phyloP scores from a whole-genome alignment of 2,329 filamentous ascomycete species.

The Colletotrichum chlorophyti region DNA sequence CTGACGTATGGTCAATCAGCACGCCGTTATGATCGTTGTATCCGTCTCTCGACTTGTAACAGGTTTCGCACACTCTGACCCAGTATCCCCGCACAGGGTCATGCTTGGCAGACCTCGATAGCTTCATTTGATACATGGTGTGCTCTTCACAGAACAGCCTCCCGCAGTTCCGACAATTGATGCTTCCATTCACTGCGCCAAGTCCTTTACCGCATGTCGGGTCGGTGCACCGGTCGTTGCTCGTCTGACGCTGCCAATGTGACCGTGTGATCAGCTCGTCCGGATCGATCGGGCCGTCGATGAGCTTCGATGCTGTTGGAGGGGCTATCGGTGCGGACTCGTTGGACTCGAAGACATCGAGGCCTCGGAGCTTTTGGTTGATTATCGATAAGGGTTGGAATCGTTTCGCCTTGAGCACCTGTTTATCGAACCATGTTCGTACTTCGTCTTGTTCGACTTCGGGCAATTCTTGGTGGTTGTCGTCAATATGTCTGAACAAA shows the following conservation, averaged over 20 bases:
- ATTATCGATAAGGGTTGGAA: conserved; percentile 91
- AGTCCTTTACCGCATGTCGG: conserved; percentile 83
- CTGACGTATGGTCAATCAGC: conserved; percentile 73
- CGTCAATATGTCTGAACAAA: conserved; percentile 70
- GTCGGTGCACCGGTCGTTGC: conserved; percentile 84
- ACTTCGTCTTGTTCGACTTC: conserved; percentile 91
- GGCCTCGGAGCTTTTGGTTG: conserved; percentile 90
- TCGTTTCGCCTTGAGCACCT: conserved; percentile 90
- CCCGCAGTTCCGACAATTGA: conserved; percentile 95
- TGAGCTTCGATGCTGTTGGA: conserved; percentile 43
- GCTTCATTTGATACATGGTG: conserved; percentile 99
- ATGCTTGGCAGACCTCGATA: conserved; percentile 86
- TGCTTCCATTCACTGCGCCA: conserved; percentile 78
- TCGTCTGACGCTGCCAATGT: conserved; percentile 85
- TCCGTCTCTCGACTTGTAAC: conserved; percentile 93
- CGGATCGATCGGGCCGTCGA: conserved; percentile 68
- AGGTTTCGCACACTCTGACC: conserved; percentile 98
- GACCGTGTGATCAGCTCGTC: conserved; percentile 87
- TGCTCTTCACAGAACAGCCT: conserved; percentile 95
- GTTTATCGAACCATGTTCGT: conserved; percentile 95
- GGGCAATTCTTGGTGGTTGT: conserved; percentile 87
- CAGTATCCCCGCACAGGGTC: conserved; percentile 90
- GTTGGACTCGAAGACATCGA: conserved; percentile 95
- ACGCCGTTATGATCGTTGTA: conserved; percentile 89
- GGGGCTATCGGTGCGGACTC: conserved; percentile 58